phyloP scores from a whole-genome alignment of 306 rosid genomes.

The Glycine soja region DNA sequence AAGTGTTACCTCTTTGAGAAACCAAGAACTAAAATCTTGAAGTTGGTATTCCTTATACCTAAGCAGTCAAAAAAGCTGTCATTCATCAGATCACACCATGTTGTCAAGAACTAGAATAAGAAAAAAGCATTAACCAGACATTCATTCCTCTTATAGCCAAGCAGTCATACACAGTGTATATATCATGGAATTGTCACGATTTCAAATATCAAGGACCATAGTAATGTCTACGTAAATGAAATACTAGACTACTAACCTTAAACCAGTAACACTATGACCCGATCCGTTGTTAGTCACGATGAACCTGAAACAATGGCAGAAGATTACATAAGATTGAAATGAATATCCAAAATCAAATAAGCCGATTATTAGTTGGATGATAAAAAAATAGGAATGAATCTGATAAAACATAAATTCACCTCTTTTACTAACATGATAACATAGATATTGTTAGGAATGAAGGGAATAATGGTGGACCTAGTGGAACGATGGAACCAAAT shows the following conservation, averaged over 20 bases:
- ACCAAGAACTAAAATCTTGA: constrained; percentile 93
- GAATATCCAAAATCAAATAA: constrained; percentile 1
- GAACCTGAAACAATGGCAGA: constrained; percentile 63
- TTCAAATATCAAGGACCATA: constrained; percentile 27
- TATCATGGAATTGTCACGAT: neutral
- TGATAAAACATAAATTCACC: constrained; percentile 5
- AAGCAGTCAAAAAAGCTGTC: constrained; percentile 48
- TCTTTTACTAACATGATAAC: neutral
- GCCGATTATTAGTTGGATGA: neutral
- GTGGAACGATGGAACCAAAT: too few relatives aligned
- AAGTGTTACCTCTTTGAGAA: constrained; percentile 75
- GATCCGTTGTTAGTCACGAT: constrained; percentile 91
- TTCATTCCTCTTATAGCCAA: neutral
- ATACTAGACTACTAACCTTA: constrained; percentile 64
- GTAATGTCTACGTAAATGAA: constrained; percentile 20
- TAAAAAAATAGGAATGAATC: neutral
- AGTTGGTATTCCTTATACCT: constrained; percentile 97
- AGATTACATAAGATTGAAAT: constrained; percentile 29
- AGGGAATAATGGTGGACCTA: too few relatives aligned
- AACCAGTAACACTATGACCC: constrained; percentile 77
- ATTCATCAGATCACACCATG: constrained; percentile 23
- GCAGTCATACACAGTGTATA: neutral
- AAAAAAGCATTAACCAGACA: constrained; percentile 12
- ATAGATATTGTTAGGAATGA: too few relatives aligned
- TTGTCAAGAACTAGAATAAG: constrained; percentile 18